Evolutionary conservation across 2,329 filamentous ascomycete genomes (phyloP).

Genomic region (Colletotrichum sp.): DNA sequence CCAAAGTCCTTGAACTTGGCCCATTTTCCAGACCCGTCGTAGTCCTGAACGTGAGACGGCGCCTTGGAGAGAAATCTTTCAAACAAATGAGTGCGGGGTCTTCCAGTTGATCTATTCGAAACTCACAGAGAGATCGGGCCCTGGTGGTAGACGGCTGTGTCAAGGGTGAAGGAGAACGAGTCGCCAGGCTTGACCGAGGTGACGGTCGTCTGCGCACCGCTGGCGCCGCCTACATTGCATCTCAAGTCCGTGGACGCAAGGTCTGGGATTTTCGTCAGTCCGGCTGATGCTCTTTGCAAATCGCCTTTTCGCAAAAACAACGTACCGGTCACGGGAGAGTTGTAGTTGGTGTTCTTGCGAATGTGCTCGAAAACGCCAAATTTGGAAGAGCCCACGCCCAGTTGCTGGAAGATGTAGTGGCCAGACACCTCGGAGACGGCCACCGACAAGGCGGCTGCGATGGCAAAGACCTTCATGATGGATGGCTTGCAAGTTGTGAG

Average conservation of each 20-base stretch:
- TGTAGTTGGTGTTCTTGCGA: constrained; percentile 41
- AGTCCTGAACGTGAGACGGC: constrained; percentile 35
- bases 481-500: background rate
- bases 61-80: constrained; percentile 43
- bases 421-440: constrained; percentile 17
- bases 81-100: background rate
- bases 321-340: constrained; percentile 37
- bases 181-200: constrained; percentile 36
- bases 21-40: constrained; percentile 43
- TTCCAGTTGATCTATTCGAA: background rate
- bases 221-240: constrained; percentile 40
- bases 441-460: background rate
- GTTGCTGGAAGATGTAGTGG: constrained; percentile 35
- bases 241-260: constrained; percentile 40
- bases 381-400: constrained; percentile 28
- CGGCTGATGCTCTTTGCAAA: background rate
- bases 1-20: constrained; percentile 44
- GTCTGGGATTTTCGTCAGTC: constrained; percentile 25
- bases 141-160: constrained; percentile 44
- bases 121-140: constrained; percentile 40
- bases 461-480: constrained; percentile 14
- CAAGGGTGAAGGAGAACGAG: constrained; percentile 40
- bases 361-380: constrained; percentile 36
- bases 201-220: constrained; percentile 35
- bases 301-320: no score